A percentile compares a stretch with the other conserved stretches of the same genome.
These are phyloP conservation scores for Globisporangium megalacanthum DNA, from an alignment of 352 stramenopile genomes.

Conservation along the genomic window DNA sequence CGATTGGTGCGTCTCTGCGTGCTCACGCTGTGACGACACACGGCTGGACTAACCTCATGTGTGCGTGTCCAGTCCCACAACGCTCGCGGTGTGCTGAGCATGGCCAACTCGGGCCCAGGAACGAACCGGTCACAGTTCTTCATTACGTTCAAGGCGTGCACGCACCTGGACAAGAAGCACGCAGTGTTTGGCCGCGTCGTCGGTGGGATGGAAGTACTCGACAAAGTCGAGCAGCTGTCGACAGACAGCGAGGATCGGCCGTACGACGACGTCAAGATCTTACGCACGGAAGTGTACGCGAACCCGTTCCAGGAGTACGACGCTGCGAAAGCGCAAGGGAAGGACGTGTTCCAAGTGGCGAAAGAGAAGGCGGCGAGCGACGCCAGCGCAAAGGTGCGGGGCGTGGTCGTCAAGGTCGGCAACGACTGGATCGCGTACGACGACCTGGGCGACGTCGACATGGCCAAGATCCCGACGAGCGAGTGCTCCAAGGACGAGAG, in stretches of 20 bases:
- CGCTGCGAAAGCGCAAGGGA: slow-evolving; percentile 43
- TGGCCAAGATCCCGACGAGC: slow-evolving; percentile 39
- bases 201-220: slow-evolving; percentile 83
- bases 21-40: slow-evolving; percentile 1
- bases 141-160: slow-evolving; percentile 94
- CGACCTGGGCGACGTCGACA: slow-evolving; percentile 43
- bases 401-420: slow-evolving; percentile 76
- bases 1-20: slow-evolving; percentile 58
- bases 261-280: slow-evolving; percentile 77
- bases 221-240: slow-evolving; percentile 69
- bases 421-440: slow-evolving; percentile 80
- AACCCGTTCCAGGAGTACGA: slow-evolving; percentile 90
- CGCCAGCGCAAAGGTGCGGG: slow-evolving; percentile 42
- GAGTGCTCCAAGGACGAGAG: slow-evolving; percentile 39
- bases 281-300: slow-evolving; percentile 69
- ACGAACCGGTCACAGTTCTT: slow-evolving; percentile 99
- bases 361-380: slow-evolving; percentile 50
- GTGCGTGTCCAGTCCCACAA: slow-evolving; percentile 62
- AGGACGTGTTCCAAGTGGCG: slow-evolving; percentile 46
- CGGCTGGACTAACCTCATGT: not conserved
- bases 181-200: slow-evolving; percentile 95
- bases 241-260: slow-evolving; percentile 82
- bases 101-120: slow-evolving; percentile 95
- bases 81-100: slow-evolving; percentile 89
- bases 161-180: slow-evolving; percentile 99